A percentile compares a stretch with the other conserved stretches of the same genome.
These are phyloP conservation scores for Tolypocladium paradoxum DNA, from an alignment of 2,329 filamentous ascomycete genomes.

Conservation along the genomic window DNA sequence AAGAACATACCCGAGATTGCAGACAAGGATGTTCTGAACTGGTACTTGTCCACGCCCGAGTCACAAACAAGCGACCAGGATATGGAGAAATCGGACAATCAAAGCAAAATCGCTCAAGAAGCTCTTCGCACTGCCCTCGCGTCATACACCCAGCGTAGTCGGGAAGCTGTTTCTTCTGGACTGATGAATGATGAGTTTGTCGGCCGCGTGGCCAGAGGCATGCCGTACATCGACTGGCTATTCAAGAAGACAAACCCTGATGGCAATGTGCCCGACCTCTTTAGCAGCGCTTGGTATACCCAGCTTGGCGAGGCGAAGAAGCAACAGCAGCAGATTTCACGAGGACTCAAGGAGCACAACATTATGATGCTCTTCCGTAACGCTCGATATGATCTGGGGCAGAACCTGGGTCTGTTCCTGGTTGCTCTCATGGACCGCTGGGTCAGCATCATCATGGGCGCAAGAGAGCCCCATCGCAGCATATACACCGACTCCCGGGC, in stretches of 20 bases:
- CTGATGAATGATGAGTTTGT: slow-evolving; percentile 5
- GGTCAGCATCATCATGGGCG: slow-evolving; percentile 24
- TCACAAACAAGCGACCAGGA: slow-evolving; percentile 5
- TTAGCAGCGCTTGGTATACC: slow-evolving; percentile 24
- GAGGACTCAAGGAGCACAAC: slow-evolving; percentile 27
- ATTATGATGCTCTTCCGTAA: slow-evolving; percentile 25
- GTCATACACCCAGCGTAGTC: slow-evolving; percentile 8
- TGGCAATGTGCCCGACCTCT: slow-evolving; percentile 15
- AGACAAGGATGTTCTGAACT: slow-evolving; percentile 37
- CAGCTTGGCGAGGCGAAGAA: slow-evolving; percentile 21
- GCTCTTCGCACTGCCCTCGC: slow-evolving; percentile 26
- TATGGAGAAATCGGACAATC: slow-evolving; percentile 4
- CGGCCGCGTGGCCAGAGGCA: slow-evolving; percentile 13
- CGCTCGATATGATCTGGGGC: slow-evolving; percentile 23
- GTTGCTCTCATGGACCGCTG: slow-evolving; percentile 28
- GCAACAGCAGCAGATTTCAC: slow-evolving; percentile 21
- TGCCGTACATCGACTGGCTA: slow-evolving; percentile 24
- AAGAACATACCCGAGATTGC: slow-evolving; percentile 35
- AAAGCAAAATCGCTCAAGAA: slow-evolving; percentile 9
- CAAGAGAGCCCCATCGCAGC: slow-evolving; percentile 12
- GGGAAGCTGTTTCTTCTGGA: background rate
- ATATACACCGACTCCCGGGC: slow-evolving; percentile 19
- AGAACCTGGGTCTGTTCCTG: slow-evolving; percentile 25
- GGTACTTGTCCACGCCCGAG: slow-evolving; percentile 27
- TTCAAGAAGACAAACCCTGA: slow-evolving; percentile 20